phyloP scores from a whole-genome alignment of 1,139 yeast genomes.

The Pichia sp. region DNA sequence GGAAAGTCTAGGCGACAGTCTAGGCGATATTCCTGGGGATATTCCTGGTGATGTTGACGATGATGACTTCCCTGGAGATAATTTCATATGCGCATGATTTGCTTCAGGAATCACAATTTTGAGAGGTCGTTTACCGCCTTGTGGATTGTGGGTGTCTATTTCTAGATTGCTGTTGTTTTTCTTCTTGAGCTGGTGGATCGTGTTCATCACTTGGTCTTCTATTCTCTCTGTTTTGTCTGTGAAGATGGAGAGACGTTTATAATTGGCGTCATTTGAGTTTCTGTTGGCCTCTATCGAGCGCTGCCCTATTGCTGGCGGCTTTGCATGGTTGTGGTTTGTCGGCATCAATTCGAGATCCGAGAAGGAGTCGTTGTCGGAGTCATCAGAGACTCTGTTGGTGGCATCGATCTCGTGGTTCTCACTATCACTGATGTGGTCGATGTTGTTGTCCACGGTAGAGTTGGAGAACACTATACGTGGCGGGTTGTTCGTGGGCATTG shows the following conservation, averaged over 20 bases:
- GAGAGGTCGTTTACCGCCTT: neutral
- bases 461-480: slow-evolving; percentile 9
- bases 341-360: neutral
- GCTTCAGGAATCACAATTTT: slow-evolving; percentile 3
- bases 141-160: neutral
- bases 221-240: neutral
- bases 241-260: slow-evolving; percentile 9
- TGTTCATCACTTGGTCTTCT: slow-evolving; percentile 1
- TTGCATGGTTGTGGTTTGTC: neutral
- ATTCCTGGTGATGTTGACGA: too few species aligned
- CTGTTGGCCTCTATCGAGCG: neutral
- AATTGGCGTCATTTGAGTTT: neutral
- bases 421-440: neutral
- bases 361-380: neutral
- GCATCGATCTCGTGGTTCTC: neutral
- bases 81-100: neutral
- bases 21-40: too few species aligned
- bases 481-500: neutral
- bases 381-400: neutral
- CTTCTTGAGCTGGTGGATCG: neutral
- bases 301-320: neutral
- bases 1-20: too few species aligned
- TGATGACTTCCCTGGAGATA: neutral
- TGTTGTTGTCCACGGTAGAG: neutral
- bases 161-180: neutral